Base-by-base conservation (phyloP, 306 rosid genomes). In the Acacia confusa region DNA sequence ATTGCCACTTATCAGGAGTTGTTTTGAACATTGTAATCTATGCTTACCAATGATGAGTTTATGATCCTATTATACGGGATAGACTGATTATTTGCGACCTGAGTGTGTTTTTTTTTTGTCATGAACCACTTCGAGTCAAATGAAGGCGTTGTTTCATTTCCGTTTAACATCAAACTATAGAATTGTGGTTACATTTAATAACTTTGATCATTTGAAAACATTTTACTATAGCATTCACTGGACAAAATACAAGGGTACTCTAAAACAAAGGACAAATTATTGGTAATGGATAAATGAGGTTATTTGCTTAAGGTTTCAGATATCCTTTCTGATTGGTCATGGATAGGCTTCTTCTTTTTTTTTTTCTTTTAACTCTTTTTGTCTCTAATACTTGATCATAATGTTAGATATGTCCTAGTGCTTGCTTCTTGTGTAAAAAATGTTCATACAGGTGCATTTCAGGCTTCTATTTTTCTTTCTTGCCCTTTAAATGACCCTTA, bases 81-180 rank as follows among this genome's bases (percentile, higher is more conserved):
- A 17, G 20, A 19, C 60, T 72, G 44, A 22, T 73, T 75, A n/a
- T 64, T 52, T 80, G 19, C 25, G 77, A 75, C 71, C 78, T 82
- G 69, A 71, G 44, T 61, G 44, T 74, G 43, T 61, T 41, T 64
- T 58, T 61, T 41, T 64, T 58, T 69, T 70, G 40, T 57, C 9
- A 60, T 44, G 61, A 75, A 52, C 27, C 32, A 16, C 61, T 24
- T 32, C 19, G 50, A 27, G 75, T 45, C 34, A 13, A 66, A 53
- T 14, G 67, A 36, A 52, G 58, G 24, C 58, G 58, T 6, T 52
- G 58, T 7, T 52, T 52, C 58, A 52, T 52, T 52, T 5, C 6
- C 24, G 5, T 52, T 17, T 52, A 9, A 19, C 58, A 52, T 52
- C 58, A 74, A 70, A 69, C 60, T 11, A 22, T 30, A 60, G 25